Percentiles rank a stretch among this genome's conserved stretches.
phyloP scores from a whole-genome alignment of 352 stramenopile species.

The Thalassiosira livingstoniorum region DNA sequence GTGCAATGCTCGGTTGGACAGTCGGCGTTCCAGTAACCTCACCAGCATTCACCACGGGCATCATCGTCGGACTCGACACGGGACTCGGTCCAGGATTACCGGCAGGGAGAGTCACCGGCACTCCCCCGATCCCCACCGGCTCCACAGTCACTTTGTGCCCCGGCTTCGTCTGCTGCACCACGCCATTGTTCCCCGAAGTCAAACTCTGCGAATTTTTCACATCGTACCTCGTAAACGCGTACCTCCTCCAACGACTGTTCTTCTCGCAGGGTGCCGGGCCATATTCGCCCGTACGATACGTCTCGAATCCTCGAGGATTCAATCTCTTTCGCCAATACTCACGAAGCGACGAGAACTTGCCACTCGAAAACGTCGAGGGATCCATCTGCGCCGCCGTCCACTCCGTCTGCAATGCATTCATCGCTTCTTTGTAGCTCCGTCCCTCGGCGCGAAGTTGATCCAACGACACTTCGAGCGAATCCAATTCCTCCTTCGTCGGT shows the following conservation, averaged over 20 bases:
- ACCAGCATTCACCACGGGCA: no score
- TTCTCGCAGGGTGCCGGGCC: conserved; percentile 60
- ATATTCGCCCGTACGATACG: conserved; percentile 59
- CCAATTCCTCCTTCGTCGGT: conserved; percentile 15
- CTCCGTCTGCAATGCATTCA: conserved; percentile 46
- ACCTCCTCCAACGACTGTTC: conserved; percentile 61
- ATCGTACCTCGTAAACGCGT: conserved; percentile 66
- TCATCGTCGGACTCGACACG: not conserved
- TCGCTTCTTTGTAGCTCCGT: conserved; percentile 26
- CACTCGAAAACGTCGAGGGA: no score
- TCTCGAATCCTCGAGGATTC: conserved; percentile 52
- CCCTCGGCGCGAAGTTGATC: not conserved
- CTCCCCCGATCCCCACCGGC: no score
- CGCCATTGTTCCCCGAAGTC: conserved; percentile 51
- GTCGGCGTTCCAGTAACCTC: no score
- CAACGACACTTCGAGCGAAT: conserved; percentile 37
- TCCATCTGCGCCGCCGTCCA: conserved; percentile 10
- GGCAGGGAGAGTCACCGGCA: no score
- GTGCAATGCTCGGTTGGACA: no score
- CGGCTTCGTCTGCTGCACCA: conserved; percentile 30
- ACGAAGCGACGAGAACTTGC: conserved; percentile 43
- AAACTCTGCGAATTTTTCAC: no score
- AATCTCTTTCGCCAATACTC: conserved; percentile 51
- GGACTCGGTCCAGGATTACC: not conserved
- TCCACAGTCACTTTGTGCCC: conserved; percentile 54